These are phyloP conservation scores for Ophiostoma sp. DNA, from an alignment of 2,329 filamentous ascomycete species.

Conservation along the genomic window DNA sequence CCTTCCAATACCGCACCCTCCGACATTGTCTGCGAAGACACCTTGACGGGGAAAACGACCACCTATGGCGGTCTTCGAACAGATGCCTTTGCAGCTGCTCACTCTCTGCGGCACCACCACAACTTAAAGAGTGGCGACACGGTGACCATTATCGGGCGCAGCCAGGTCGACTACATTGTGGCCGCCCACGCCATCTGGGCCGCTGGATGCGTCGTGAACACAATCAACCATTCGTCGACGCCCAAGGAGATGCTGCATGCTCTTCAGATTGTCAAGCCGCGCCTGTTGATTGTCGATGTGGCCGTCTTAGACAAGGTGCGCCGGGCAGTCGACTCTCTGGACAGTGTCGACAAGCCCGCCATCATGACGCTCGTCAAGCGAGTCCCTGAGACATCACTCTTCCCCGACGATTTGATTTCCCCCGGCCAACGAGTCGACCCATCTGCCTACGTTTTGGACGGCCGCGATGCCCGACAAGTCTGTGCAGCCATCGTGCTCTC, in stretches of 20 bases:
- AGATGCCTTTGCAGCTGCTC: not conserved
- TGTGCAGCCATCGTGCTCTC: conserved; percentile 40
- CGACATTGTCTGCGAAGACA: conserved; percentile 1
- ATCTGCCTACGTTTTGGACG: not conserved
- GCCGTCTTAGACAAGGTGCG: not conserved
- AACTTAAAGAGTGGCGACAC: not conserved
- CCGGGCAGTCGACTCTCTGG: not conserved
- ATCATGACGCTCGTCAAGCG: not conserved
- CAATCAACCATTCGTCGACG: not conserved
- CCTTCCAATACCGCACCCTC: not conserved
- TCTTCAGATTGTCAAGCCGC: not conserved
- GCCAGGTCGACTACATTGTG: not conserved
- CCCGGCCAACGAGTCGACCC: not conserved
- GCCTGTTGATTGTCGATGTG: not conserved
- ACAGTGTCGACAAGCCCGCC: not conserved
- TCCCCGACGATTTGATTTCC: not conserved
- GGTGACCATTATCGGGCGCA: not conserved
- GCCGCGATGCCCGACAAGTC: not conserved
- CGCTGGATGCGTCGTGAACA: not conserved
- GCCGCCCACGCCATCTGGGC: conserved; percentile 4
- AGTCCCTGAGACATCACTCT: not conserved
- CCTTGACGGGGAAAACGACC: not conserved
- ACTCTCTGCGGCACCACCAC: not conserved
- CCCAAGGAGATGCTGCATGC: not conserved
- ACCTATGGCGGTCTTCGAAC: not conserved